A percentile compares a stretch with the other conserved stretches of the same genome.
Evolutionary conservation across 352 stramenopile species (phyloP).

Genomic region (Globisporangium parvum): DNA sequence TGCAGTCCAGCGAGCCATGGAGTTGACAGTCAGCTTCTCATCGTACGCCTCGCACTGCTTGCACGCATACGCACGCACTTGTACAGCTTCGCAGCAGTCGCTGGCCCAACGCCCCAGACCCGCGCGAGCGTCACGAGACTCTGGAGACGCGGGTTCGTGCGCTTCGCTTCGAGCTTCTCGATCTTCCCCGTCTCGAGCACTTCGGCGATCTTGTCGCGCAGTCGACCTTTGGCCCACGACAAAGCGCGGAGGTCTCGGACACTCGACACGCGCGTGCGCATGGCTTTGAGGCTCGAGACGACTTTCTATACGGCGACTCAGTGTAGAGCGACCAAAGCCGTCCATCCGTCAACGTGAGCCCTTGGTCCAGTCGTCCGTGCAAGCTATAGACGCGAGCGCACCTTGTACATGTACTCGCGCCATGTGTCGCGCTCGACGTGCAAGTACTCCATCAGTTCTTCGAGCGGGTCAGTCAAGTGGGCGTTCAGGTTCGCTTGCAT

Average conservation of each 20-base stretch:
- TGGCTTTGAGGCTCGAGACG: slow-evolving; percentile 62
- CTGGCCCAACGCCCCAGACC: slow-evolving; percentile 76
- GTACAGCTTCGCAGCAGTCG: slow-evolving; percentile 74
- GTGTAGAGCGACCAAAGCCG: no score
- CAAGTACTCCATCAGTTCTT: slow-evolving; percentile 81
- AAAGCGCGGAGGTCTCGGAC: slow-evolving; percentile 56
- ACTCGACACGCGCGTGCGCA: slow-evolving; percentile 47
- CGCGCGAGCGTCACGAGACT: slow-evolving; percentile 57
- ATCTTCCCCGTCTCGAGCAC: slow-evolving; percentile 69
- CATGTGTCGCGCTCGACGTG: slow-evolving; percentile 70
- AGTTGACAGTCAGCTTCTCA: neutral
- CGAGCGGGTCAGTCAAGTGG: slow-evolving; percentile 65
- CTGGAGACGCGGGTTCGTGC: slow-evolving; percentile 45
- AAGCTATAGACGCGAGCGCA: slow-evolving; percentile 5
- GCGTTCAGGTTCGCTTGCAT: slow-evolving; percentile 68
- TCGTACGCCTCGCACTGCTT: neutral
- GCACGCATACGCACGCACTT: slow-evolving; percentile 22
- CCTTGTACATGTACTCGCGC: slow-evolving; percentile 82
- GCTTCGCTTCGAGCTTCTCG: slow-evolving; percentile 79
- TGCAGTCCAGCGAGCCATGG: slow-evolving; percentile 2
- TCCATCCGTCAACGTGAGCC: no score
- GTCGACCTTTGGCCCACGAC: slow-evolving; percentile 61
- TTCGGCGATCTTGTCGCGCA: slow-evolving; percentile 69
- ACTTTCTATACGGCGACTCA: slow-evolving; percentile 37
- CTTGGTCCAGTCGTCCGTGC: no score